These are phyloP conservation scores for Zymoseptoria passerinii DNA, from an alignment of 2,329 filamentous ascomycete genomes.

Conservation along the genomic window DNA sequence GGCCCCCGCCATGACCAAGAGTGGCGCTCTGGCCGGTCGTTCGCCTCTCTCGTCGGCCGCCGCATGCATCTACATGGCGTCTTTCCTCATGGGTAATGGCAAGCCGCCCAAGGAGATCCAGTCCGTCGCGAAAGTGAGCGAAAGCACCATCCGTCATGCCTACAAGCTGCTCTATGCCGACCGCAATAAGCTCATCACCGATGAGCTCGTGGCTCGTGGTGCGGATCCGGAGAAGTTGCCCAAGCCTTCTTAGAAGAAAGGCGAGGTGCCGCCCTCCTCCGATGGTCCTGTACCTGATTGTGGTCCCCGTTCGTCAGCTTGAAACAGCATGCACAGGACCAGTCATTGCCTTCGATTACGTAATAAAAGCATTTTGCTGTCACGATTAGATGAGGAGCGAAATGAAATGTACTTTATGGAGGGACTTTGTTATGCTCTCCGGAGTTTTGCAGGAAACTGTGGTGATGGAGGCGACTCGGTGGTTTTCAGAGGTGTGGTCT, in stretches of 20 bases:
- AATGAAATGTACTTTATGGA: background rate
- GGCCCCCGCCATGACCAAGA: constrained; percentile 66
- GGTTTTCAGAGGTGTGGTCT: background rate
- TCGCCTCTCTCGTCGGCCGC: constrained; percentile 91
- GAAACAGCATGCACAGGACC: background rate
- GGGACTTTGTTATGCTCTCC: background rate
- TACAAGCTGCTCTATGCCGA: constrained; percentile 81
- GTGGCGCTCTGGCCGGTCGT: constrained; percentile 78
- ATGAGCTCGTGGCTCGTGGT: constrained; percentile 65
- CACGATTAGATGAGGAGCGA: background rate
- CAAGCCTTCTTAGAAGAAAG: constrained; percentile 23
- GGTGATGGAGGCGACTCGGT: background rate
- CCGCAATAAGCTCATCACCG: constrained; percentile 64
- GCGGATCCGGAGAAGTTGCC: constrained; percentile 67
- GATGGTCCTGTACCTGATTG: constrained; percentile 1
- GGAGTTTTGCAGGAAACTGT: background rate
- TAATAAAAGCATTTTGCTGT: background rate
- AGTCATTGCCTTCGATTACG: background rate
- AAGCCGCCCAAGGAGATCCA: constrained; percentile 83
- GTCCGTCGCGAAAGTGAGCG: constrained; percentile 76
- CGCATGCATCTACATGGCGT: constrained; percentile 94
- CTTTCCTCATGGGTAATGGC: constrained; percentile 70
- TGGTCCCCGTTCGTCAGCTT: background rate
- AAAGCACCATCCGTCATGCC: constrained; percentile 91
- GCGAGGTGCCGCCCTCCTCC: background rate